These are phyloP conservation scores for Cnidoscolus chayamansa DNA, from an alignment of 441 rosid species.

Conservation along the genomic window DNA sequence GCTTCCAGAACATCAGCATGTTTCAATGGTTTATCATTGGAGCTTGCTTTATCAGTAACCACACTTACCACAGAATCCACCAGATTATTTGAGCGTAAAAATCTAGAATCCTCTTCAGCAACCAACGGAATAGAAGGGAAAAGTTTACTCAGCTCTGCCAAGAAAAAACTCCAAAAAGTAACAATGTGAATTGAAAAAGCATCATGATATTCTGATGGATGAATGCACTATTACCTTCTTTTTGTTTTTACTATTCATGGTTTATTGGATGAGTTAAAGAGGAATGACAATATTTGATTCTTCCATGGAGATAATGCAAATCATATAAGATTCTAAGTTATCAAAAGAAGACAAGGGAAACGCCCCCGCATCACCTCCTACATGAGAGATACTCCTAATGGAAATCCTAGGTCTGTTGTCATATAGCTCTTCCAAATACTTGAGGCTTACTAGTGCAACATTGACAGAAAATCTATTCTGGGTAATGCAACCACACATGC, in stretches of 20 bases:
- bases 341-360: neutral
- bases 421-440: neutral
- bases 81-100: constrained; percentile 56
- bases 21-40: constrained; percentile 40
- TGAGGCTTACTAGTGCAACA: neutral
- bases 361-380: neutral
- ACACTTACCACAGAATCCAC: constrained; percentile 65
- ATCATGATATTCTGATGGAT: neutral
- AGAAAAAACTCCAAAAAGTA: constrained; percentile 6
- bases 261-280: neutral
- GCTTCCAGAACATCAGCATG: constrained; percentile 68
- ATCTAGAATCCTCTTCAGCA: constrained; percentile 88
- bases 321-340: too few species aligned
- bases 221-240: neutral
- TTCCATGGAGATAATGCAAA: neutral
- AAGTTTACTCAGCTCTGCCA: constrained; percentile 57
- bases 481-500: neutral
- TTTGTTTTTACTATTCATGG: neutral
- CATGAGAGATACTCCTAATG: neutral
- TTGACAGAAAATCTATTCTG: neutral
- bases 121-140: constrained; percentile 89
- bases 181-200: neutral
- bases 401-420: neutral
- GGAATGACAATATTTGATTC: neutral
- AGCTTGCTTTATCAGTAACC: constrained; percentile 45